These are phyloP conservation scores for Coccinonectria pachysandricola DNA, from an alignment of 2,329 filamentous ascomycete genomes.

Conservation along the genomic window DNA sequence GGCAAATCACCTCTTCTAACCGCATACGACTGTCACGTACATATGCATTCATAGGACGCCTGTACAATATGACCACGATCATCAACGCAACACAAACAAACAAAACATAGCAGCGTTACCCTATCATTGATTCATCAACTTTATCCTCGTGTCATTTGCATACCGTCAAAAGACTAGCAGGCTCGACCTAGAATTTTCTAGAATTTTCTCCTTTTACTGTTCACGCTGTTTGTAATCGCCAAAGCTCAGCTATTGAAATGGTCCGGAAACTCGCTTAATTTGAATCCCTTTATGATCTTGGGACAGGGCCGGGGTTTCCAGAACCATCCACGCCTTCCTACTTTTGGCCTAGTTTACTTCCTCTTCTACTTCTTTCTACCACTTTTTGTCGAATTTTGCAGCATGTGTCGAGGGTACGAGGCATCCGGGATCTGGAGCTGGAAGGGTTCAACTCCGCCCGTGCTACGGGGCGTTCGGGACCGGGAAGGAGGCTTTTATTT, in stretches of 20 bases:
- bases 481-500: constrained; percentile 17
- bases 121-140: constrained; percentile 14
- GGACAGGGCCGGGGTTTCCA: constrained; percentile 12
- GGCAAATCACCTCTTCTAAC: constrained; percentile 12
- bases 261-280: constrained; percentile 16
- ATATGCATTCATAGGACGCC: constrained; percentile 21
- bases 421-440: constrained; percentile 17
- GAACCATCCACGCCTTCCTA: no score
- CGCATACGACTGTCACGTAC: constrained; percentile 20
- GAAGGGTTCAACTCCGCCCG: constrained; percentile 15
- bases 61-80: constrained; percentile 22
- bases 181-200: constrained; percentile 19
- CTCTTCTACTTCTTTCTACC: constrained; percentile 8
- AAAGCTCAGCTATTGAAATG: no score
- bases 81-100: constrained; percentile 14
- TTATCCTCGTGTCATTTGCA: constrained; percentile 13
- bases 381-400: constrained; percentile 17
- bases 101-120: constrained; percentile 15
- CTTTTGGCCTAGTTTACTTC: no score
- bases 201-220: constrained; percentile 19
- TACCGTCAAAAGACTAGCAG: constrained; percentile 13
- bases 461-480: constrained; percentile 20
- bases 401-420: constrained; percentile 21
- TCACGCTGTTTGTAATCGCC: no score
- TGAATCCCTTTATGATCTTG: constrained; percentile 8